Evolutionary conservation across 1,284 basidiomycete species (phyloP).

Genomic region (Amylostereum areolatum): DNA sequence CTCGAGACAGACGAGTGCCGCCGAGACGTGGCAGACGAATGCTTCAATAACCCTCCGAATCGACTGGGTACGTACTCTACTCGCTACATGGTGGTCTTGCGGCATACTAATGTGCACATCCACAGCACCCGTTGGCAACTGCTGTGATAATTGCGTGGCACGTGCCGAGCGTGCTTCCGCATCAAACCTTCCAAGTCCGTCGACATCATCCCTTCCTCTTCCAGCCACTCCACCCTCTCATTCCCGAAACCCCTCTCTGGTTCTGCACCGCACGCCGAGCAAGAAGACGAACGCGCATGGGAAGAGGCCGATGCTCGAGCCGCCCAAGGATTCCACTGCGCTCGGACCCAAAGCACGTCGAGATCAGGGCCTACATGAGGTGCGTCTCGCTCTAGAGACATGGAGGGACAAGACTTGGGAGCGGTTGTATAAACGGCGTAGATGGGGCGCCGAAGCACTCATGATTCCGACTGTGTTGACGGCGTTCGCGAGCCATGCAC

Average conservation of each 20-base stretch:
- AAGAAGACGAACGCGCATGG: constrained; percentile 1
- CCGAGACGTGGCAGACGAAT: constrained; percentile 7
- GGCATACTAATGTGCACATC: not conserved
- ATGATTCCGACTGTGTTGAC: not conserved
- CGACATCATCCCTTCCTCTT: too few relatives aligned
- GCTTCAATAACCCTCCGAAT: constrained; percentile 7
- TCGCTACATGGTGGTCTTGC: not conserved
- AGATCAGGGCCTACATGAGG: not conserved
- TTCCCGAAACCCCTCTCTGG: not conserved
- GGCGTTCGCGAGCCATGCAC: not conserved
- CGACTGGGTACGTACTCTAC: not conserved
- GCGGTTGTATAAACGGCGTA: not conserved
- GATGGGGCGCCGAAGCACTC: constrained; percentile 1
- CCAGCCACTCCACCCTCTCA: too few relatives aligned
- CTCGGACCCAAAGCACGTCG: not conserved
- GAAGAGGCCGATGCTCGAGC: constrained; percentile 11
- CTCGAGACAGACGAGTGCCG: constrained; percentile 6
- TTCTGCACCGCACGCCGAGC: not conserved
- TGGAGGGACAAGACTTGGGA: not conserved
- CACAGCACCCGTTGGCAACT: not conserved
- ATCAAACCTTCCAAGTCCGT: not conserved
- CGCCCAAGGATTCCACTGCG: constrained; percentile 9
- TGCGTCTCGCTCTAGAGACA: not conserved
- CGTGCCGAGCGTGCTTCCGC: not conserved
- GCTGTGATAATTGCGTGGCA: not conserved